Percentiles rank a stretch among this genome's conserved stretches.
Evolutionary conservation across 169 alveolate genomes (phyloP).

Genomic region (Pseudocohnilembus persalinus): DNA sequence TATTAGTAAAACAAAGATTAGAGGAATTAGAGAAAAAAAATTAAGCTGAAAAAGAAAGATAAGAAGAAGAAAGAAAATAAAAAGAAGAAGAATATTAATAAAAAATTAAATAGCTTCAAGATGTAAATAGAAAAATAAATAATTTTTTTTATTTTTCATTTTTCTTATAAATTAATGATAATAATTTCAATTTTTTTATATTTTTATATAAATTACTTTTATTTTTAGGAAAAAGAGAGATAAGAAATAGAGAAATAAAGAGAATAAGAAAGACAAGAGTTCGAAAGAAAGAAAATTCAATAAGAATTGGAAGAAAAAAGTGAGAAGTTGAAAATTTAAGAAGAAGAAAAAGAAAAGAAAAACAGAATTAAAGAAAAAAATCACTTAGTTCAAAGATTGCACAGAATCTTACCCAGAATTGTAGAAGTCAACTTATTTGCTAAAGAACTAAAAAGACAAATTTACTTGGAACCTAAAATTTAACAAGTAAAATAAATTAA

Average conservation of each 20-base stretch:
- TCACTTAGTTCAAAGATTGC: conserved; percentile 29
- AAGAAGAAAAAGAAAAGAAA: conserved; percentile 24
- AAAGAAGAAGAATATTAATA: not conserved
- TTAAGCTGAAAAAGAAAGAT: conserved; percentile 46
- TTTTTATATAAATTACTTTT: too few relatives aligned
- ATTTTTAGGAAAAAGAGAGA: conserved; percentile 1
- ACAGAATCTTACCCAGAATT: conserved; percentile 37
- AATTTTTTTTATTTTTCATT: too few relatives aligned
- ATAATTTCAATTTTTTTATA: too few relatives aligned
- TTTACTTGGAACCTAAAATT: conserved; percentile 27
- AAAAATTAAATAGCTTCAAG: not conserved
- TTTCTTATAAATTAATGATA: too few relatives aligned
- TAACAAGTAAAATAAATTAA: not conserved
- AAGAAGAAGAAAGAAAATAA: not conserved
- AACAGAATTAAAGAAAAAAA: conserved; percentile 35
- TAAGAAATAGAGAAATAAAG: not conserved
- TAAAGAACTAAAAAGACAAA: conserved; percentile 42
- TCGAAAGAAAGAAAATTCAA: conserved; percentile 1
- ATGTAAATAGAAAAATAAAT: too few relatives aligned
- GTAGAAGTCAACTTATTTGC: conserved; percentile 40
- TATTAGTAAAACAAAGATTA: not conserved
- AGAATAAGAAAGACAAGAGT: not conserved
- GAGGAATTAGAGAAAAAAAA: conserved; percentile 57
- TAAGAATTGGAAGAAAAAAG: conserved; percentile 3
- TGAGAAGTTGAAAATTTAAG: conserved; percentile 30